Percentiles rank a stretch among this genome's conserved stretches.
phyloP scores from a whole-genome alignment of 331 rosid genomes.

The Phaseolus coccineus region DNA sequence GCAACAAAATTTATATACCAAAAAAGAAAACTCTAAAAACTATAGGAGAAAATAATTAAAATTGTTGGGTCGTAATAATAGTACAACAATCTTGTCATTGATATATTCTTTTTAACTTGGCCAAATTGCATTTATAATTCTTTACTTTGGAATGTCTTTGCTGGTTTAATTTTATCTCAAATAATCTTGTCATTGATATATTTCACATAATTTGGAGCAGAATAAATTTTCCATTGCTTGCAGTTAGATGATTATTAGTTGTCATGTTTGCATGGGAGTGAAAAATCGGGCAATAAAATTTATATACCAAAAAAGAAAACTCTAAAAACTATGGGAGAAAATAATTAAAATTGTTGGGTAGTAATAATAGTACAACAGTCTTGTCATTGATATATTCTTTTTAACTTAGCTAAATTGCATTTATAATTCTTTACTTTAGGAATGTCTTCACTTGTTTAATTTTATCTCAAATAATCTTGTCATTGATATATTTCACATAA shows the following conservation, averaged over 20 bases:
- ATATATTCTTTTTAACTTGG: constrained; percentile 7
- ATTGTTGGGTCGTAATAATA: background rate
- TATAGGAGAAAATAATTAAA: constrained; percentile 9
- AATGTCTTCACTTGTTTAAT: background rate
- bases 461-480: constrained; percentile 26
- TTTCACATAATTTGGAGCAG: constrained; percentile 1
- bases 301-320: background rate
- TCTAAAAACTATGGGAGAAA: background rate
- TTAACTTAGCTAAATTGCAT: constrained; percentile 9
- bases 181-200: constrained; percentile 1
- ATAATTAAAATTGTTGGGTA: constrained; percentile 5
- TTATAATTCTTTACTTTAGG: constrained; percentile 11
- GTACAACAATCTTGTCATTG: background rate
- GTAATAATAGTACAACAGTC: background rate
- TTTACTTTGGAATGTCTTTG: background rate
- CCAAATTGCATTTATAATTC: background rate
- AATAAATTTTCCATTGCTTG: background rate
- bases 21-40: constrained; percentile 7
- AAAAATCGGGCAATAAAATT: background rate
- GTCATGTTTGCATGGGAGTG: constrained; percentile 5
- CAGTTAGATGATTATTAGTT: constrained; percentile 19
- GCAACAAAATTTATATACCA: background rate
- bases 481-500: too few relatives aligned
- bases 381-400: background rate
- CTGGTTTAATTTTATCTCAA: constrained; percentile 11